Evolutionary conservation across 2,329 filamentous ascomycete genomes (phyloP).

Genomic region (Sarocladium kiliense): DNA sequence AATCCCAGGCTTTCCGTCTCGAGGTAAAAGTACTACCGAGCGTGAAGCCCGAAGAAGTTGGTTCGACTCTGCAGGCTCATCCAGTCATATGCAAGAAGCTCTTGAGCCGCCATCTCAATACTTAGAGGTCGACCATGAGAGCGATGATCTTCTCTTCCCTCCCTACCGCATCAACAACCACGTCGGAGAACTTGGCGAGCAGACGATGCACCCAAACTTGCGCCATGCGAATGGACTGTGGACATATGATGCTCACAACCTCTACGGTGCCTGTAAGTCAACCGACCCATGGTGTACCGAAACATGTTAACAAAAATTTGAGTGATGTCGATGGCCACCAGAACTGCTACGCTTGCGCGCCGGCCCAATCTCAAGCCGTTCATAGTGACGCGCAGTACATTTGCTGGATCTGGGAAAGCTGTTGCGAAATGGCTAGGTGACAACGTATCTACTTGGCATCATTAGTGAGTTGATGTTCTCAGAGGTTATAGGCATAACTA

Average conservation of each 20-base stretch:
- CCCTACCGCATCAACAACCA: constrained; percentile 12
- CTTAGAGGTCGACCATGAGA: too few relatives aligned
- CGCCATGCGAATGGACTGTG: constrained; percentile 60
- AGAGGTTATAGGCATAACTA: too few relatives aligned
- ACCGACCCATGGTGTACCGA: too few relatives aligned
- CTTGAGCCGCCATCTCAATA: too few relatives aligned
- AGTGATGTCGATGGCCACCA: constrained; percentile 48
- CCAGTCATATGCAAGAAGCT: too few relatives aligned
- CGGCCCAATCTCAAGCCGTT: constrained; percentile 58
- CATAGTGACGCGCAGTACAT: constrained; percentile 72
- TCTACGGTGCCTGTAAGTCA: constrained; percentile 51
- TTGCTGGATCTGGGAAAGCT: constrained; percentile 64
- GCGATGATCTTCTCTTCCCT: too few relatives aligned
- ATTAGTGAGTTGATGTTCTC: too few relatives aligned
- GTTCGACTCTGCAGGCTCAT: too few relatives aligned
- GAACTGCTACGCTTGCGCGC: constrained; percentile 57
- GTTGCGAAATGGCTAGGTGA: constrained; percentile 58
- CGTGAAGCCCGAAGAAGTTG: too few relatives aligned
- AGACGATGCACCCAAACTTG: constrained; percentile 61
- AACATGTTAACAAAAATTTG: too few relatives aligned
- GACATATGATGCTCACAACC: constrained; percentile 70
- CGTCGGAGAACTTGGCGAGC: constrained; percentile 43
- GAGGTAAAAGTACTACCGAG: too few relatives aligned
- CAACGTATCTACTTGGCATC: constrained; percentile 49
- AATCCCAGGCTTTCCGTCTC: constrained; percentile 9